Base-by-base conservation (phyloP, 345 rosid genomes). In the Arabidopsis thaliana region DNA sequence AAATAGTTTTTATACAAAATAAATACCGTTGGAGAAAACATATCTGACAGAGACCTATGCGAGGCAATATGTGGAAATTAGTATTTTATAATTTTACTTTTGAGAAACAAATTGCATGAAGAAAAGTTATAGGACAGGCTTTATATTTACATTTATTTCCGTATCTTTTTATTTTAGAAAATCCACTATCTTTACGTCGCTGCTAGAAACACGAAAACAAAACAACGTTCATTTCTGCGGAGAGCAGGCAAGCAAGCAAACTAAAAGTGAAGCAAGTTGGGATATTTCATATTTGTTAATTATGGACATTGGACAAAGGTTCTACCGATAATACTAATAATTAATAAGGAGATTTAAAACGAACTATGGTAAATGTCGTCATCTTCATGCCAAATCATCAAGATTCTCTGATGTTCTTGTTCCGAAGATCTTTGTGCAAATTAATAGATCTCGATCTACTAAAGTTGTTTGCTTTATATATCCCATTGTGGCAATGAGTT, bases 171-270 rank as follows among this genome's bases (percentile, higher is more conserved):
- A 23, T 44, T 37, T 44, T 22, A 0, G 44, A 69, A 33, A 25
- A 63, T 20, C 2, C 13, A 48, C 36, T 16, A 52, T 69, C 9
- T 30, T 66, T 50, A 51, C 59, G 50, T 44, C 62, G n/a, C 36
- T 72, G 75, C 55, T 34, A 69, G 25, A 60, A 72, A 48, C 81
- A 78, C 72, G 63, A 60, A 38, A 81, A 83, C 88, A 78, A 79
- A 78, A 80, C 84, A 86, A 86, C 90, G 90, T 82, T 83, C 88
- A 84, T 72, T 79, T 83, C 41, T 72, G 79, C 88, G 83, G 87
- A 65, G 67, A 8, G 57, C 71, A 73, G 45, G 25, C 56, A 24
- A 57, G 61, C 50, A 20, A 70, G 50, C 64, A 60, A 33, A 61
- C 11, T 23, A 51, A 40, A 68, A 69, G 69, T 38, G 46, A 28